Conservation (phyloP, 441 rosid species). For the Erysimum cheiri region DNA sequence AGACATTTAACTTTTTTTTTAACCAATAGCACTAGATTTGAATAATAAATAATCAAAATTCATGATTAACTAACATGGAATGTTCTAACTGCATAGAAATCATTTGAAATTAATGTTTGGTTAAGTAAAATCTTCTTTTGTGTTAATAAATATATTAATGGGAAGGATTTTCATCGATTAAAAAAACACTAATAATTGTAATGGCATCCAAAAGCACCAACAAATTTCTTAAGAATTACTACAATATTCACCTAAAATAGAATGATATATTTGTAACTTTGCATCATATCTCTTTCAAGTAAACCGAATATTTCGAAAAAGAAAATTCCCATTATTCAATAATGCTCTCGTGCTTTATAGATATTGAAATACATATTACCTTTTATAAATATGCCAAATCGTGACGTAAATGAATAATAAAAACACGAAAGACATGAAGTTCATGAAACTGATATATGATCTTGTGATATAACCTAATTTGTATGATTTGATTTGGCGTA, state of each 20-base stretch:
- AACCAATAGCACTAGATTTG: neutral
- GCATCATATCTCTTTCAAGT: conserved; percentile 36
- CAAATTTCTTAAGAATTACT: neutral
- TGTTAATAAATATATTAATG: neutral
- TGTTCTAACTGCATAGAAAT: neutral
- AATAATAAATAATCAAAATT: neutral
- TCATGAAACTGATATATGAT: conserved; percentile 41
- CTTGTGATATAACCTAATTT: conserved; percentile 23
- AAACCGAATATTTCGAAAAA: conserved; percentile 35
- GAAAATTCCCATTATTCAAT: conserved; percentile 24
- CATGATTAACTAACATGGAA: neutral
- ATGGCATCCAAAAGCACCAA: conserved; percentile 11
- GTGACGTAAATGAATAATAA: conserved; percentile 30
- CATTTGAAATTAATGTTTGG: neutral
- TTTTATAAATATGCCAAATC: conserved; percentile 17
- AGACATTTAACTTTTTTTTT: neutral
- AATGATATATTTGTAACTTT: conserved; percentile 30
- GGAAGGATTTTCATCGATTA: neutral
- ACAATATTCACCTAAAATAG: conserved; percentile 10
- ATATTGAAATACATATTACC: conserved; percentile 6
- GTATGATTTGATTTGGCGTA: conserved; percentile 36
- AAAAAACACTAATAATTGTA: neutral
- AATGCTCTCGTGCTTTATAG: conserved; percentile 24
- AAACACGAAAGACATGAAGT: conserved; percentile 6
- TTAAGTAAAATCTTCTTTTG: neutral